Evolutionary conservation across 768 basidiomycete genomes (phyloP), one percentile per base, ranked within the genome.

Genomic region (Sarcodon aspratus): DNA sequence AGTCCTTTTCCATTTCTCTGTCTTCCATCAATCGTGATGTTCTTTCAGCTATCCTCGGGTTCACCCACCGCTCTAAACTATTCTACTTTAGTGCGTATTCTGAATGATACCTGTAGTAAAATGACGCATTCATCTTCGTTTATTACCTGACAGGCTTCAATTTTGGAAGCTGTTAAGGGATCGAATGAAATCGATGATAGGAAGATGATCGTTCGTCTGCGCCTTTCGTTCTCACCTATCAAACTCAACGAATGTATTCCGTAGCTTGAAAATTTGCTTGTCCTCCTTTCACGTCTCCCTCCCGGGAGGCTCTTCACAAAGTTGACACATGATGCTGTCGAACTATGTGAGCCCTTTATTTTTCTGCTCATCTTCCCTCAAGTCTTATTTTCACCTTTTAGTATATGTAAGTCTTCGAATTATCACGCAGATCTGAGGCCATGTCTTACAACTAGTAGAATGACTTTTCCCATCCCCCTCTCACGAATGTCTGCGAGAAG

Each of bases 381-480:
- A n/a, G n/a, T n/a, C n/a, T n/a, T n/a, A n/a, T n/a, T n/a, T 2
- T 27, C 21, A 5, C 5, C 21, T 27, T 3, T 27, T 27, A 27
- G 21, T 27, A 27, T 27, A 27, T 27, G 21, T 27, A 5, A 27
- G 21, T 27, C 21, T 5, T 27, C 21, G 5, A 3, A 27, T 27
- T 2, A 5, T 27, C 5, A 27, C 21, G 21, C 5, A 27, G 21
- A 27, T 27, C 2, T 27, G 21, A n/a, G n/a, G 21, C 5, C n/a
- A 21, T 12, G n/a, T 35, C 36, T 27, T 2, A 3, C 21, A 33
- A 33, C 13, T 86, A 88, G 49, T 92, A 89, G 62, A 78, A 83
- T 54, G 91, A 93, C 61, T 74, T 95, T 12, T 63, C 78, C 0
- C 89, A 92, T 61, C 90, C 90, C 2, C 74, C 88, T 8, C 67